These are phyloP conservation scores for Arthrobotrys conoides DNA, from an alignment of 2,329 filamentous ascomycete species.

Conservation along the genomic window DNA sequence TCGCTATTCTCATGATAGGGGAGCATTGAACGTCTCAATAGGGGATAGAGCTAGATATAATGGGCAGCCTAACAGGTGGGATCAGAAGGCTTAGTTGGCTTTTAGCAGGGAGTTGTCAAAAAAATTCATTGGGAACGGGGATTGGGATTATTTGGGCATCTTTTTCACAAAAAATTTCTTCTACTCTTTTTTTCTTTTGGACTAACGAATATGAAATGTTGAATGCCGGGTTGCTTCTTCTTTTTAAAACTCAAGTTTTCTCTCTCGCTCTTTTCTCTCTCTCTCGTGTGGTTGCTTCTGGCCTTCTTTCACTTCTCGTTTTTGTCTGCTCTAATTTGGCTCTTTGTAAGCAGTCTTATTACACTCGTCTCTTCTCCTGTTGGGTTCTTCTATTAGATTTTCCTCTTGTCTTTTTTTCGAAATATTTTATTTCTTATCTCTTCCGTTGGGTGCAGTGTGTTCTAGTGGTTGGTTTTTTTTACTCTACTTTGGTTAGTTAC, in stretches of 20 bases:
- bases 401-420: neutral
- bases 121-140: conserved; percentile 10
- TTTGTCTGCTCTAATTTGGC: neutral
- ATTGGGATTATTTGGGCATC: conserved; percentile 17
- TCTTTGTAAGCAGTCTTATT: conserved; percentile 28
- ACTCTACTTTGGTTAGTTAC: conserved; percentile 2
- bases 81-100: conserved; percentile 3
- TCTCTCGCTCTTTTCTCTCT: too few species aligned
- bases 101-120: conserved; percentile 29
- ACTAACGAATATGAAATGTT: conserved; percentile 28
- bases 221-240: conserved; percentile 2
- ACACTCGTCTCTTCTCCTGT: neutral
- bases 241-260: neutral
- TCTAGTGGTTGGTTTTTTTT: neutral
- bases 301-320: neutral
- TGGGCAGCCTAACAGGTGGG: conserved; percentile 8
- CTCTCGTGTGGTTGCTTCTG: too few species aligned
- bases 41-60: conserved; percentile 9
- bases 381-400: conserved; percentile 14
- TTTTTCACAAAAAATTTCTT: conserved; percentile 9
- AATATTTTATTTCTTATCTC: neutral
- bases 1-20: neutral
- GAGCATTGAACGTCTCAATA: neutral
- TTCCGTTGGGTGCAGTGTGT: neutral
- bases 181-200: conserved; percentile 1